Conservation (phyloP, 495 filamentous ascomycete species). For the Hypomontagnella submonticulosa region DNA sequence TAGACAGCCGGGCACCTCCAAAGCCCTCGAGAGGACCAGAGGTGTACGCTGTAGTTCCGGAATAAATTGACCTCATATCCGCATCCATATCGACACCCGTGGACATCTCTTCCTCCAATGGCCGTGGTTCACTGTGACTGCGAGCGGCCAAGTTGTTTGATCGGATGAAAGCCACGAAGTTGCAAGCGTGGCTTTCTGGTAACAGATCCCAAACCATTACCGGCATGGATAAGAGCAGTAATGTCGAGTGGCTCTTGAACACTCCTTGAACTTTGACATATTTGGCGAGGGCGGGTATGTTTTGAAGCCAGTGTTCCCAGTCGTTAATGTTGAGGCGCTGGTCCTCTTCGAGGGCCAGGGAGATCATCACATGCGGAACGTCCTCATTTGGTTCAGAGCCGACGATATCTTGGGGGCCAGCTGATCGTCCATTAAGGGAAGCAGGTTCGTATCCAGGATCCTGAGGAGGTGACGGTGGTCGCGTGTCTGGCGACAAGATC, state of each 20-base stretch:
- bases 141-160: slow-evolving; percentile 55
- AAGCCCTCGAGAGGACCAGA: slow-evolving; percentile 16
- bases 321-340: slow-evolving; percentile 58
- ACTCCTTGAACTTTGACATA: slow-evolving; percentile 64
- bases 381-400: slow-evolving; percentile 55
- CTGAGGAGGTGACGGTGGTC: slow-evolving; percentile 49
- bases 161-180: slow-evolving; percentile 63
- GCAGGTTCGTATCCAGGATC: slow-evolving; percentile 36
- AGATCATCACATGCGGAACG: slow-evolving; percentile 64
- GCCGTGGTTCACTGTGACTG: slow-evolving; percentile 13
- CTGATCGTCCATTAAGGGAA: slow-evolving; percentile 36
- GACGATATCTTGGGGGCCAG: slow-evolving; percentile 34
- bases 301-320: slow-evolving; percentile 61
- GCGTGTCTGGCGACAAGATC: slow-evolving; percentile 43
- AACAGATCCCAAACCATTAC: slow-evolving; percentile 65
- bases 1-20: slow-evolving; percentile 29
- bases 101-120: slow-evolving; percentile 31
- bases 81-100: slow-evolving; percentile 31
- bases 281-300: slow-evolving; percentile 59
- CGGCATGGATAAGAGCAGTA: slow-evolving; percentile 61
- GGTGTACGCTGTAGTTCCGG: slow-evolving; percentile 43
- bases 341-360: slow-evolving; percentile 63
- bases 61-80: slow-evolving; percentile 45
- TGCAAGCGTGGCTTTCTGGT: slow-evolving; percentile 60
- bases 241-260: slow-evolving; percentile 63